phyloP scores from a whole-genome alignment of 345 rosid species.

The Jatropha curcas region DNA sequence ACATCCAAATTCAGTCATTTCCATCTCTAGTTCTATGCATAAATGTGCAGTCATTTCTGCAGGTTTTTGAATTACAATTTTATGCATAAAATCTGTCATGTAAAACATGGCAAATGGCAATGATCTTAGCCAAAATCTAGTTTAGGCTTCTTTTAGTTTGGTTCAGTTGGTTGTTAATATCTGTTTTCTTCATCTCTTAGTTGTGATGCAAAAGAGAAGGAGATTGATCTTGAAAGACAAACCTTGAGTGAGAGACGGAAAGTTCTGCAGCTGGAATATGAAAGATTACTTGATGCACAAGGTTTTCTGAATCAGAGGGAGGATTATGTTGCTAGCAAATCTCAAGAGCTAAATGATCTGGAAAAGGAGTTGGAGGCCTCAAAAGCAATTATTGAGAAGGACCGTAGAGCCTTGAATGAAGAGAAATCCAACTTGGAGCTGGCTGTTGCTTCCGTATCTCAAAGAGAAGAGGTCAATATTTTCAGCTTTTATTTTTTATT shows the following conservation, averaged over 20 bases:
- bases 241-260: slow-evolving; percentile 71
- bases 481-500: neutral
- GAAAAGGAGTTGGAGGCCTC: slow-evolving; percentile 62
- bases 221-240: slow-evolving; percentile 59
- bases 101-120: neutral
- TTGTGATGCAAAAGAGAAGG: slow-evolving; percentile 83
- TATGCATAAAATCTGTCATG: neutral
- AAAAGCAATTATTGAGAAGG: slow-evolving; percentile 53
- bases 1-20: too few species aligned
- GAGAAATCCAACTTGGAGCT: slow-evolving; percentile 62
- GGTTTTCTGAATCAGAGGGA: slow-evolving; percentile 79
- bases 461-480: slow-evolving; percentile 76
- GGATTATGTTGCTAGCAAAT: slow-evolving; percentile 62
- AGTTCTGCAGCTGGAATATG: slow-evolving; percentile 74
- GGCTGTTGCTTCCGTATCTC: slow-evolving; percentile 44
- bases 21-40: too few species aligned
- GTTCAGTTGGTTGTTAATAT: slow-evolving; percentile 1
- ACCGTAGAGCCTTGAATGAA: slow-evolving; percentile 47
- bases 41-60: neutral
- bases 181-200: slow-evolving; percentile 37
- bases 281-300: slow-evolving; percentile 74
- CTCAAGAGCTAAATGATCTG: slow-evolving; percentile 61
- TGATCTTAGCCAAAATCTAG: neutral
- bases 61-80: neutral
- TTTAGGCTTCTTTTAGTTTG: neutral